Percentiles rank a stretch among this genome's conserved stretches.
Evolutionary conservation across 495 filamentous ascomycete genomes (phyloP).

Genomic region (Tuber magnatum): DNA sequence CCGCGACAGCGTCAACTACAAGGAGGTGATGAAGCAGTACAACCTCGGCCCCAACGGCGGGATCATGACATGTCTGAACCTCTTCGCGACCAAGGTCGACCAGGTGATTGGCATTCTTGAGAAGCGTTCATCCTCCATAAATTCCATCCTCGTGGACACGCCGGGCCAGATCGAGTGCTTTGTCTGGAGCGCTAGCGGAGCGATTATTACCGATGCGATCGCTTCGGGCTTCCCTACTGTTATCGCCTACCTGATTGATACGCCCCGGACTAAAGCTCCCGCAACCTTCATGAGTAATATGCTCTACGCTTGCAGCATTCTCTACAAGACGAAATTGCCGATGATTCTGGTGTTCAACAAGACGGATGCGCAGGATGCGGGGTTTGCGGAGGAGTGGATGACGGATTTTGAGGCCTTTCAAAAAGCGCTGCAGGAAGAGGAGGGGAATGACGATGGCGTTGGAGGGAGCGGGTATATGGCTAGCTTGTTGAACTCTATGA

Average conservation of each 20-base stretch:
- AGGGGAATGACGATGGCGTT: constrained; percentile 67
- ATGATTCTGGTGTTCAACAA: constrained; percentile 99
- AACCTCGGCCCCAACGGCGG: constrained; percentile 96
- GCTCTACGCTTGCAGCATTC: constrained; percentile 95
- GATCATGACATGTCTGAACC: constrained; percentile 91
- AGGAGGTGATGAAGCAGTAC: constrained; percentile 99
- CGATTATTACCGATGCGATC: constrained; percentile 85
- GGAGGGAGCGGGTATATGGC: constrained; percentile 90
- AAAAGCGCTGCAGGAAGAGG: constrained; percentile 67
- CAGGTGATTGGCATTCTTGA: constrained; percentile 84
- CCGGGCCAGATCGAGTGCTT: constrained; percentile 98
- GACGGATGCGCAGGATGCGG: constrained; percentile 84
- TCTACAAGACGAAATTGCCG: constrained; percentile 95
- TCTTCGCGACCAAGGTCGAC: constrained; percentile 96
- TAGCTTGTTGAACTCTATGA: constrained; percentile 94
- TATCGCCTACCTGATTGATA: constrained; percentile 95
- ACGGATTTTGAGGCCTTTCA: constrained; percentile 97
- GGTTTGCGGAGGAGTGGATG: constrained; percentile 98
- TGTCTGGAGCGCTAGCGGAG: constrained; percentile 89
- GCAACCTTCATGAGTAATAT: constrained; percentile 99
- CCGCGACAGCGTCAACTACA: constrained; percentile 96
- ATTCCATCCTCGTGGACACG: constrained; percentile 86
- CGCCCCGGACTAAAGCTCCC: constrained; percentile 82
- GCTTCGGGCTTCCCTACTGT: constrained; percentile 92
- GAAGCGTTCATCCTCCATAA: constrained; percentile 65